Percentiles rank a stretch among this genome's conserved stretches.
These are phyloP conservation scores for Claviceps pazoutovae DNA, from an alignment of 2,329 filamentous ascomycete genomes.

Conservation along the genomic window DNA sequence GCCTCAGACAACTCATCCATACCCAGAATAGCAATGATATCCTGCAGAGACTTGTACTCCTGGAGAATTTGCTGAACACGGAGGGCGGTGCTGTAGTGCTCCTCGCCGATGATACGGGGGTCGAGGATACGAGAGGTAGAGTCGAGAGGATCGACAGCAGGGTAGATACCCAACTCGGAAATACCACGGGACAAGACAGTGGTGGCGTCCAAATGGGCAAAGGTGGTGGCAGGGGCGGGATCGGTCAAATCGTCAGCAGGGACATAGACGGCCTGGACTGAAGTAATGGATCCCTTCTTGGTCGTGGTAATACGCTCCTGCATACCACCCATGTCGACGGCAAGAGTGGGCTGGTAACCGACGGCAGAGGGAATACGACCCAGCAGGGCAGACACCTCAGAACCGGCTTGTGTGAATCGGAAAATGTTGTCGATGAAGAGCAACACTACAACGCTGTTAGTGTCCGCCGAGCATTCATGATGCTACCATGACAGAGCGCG, in stretches of 20 bases:
- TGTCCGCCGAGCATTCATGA: neutral
- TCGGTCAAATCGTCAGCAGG: conserved; percentile 99
- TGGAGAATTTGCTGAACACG: conserved; percentile 98
- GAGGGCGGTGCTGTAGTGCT: conserved; percentile 92
- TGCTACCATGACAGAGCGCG: neutral
- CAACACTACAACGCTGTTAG: conserved; percentile 47
- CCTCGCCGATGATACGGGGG: conserved; percentile 93
- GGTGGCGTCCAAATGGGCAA: conserved; percentile 99
- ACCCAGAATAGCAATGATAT: conserved; percentile 99
- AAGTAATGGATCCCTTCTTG: conserved; percentile 98
- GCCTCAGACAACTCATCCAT: conserved; percentile 99
- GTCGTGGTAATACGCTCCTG: conserved; percentile 99
- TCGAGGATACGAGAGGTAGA: conserved; percentile 99
- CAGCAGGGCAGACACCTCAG: conserved; percentile 96
- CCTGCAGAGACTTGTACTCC: conserved; percentile 99
- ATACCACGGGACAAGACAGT: conserved; percentile 99
- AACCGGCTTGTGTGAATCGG: conserved; percentile 99
- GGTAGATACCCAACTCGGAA: conserved; percentile 99
- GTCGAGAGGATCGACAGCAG: conserved; percentile 97
- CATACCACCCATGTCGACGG: conserved; percentile 98
- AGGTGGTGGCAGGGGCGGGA: conserved; percentile 97
- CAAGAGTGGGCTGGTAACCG: conserved; percentile 98
- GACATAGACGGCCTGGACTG: conserved; percentile 99
- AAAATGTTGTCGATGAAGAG: conserved; percentile 99
- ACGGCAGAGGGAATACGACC: conserved; percentile 99